Percentiles rank a stretch among this genome's conserved stretches.
These are phyloP conservation scores for Blastobotrys persicus DNA, from an alignment of 1,139 yeast species.

Conservation along the genomic window DNA sequence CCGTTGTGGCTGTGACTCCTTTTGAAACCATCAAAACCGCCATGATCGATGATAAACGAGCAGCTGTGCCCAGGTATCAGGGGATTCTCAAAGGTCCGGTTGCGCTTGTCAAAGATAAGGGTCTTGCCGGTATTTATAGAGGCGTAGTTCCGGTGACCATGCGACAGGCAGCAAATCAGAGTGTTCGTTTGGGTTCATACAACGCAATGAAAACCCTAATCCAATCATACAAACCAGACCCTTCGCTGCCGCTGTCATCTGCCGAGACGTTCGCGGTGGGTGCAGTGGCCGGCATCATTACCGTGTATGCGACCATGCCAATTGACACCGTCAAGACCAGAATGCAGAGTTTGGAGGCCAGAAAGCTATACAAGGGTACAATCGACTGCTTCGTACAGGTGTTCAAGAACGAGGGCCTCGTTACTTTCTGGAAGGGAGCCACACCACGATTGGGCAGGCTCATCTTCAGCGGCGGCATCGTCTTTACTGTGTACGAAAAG, in stretches of 20 bases:
- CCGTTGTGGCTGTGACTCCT: constrained; percentile 92
- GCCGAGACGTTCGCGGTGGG: constrained; percentile 85
- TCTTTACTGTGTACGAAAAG: constrained; percentile 90
- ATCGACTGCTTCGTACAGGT: constrained; percentile 76
- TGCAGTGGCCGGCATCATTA: constrained; percentile 86
- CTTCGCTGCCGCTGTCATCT: constrained; percentile 66
- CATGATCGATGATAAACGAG: constrained; percentile 85
- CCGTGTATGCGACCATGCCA: constrained; percentile 97
- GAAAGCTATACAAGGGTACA: constrained; percentile 67
- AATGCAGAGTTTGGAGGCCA: constrained; percentile 91
- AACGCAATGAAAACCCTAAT: constrained; percentile 79
- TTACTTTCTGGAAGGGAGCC: constrained; percentile 97
- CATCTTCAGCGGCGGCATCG: constrained; percentile 92
- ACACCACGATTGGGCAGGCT: constrained; percentile 93
- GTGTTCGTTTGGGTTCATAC: constrained; percentile 90
- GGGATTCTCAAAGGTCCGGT: constrained; percentile 64
- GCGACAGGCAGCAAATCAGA: constrained; percentile 94
- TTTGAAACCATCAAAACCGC: constrained; percentile 97
- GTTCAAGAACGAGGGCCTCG: constrained; percentile 83
- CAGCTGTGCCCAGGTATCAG: constrained; percentile 68
- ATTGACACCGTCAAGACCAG: constrained; percentile 96
- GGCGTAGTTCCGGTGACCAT: constrained; percentile 91
- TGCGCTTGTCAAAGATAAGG: constrained; percentile 69
- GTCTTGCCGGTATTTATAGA: constrained; percentile 77
- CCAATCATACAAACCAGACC: constrained; percentile 58